Evolutionary conservation across 139 green algal species (phyloP), one percentile per base, ranked within the genome.

Genomic region (Trebouxia sp.): DNA sequence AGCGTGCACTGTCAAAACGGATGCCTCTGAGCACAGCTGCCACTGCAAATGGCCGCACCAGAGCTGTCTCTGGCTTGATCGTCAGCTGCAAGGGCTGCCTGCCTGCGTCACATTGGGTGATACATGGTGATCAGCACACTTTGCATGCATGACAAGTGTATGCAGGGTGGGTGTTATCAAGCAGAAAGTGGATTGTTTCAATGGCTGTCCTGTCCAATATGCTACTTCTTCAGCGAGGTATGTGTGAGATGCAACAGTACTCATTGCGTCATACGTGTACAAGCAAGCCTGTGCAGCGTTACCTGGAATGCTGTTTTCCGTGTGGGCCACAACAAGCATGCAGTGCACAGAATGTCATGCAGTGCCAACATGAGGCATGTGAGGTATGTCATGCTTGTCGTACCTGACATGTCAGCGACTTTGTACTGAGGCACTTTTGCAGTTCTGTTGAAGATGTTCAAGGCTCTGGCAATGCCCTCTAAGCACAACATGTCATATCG

Each of bases 401-500:
- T 41, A 90, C 90, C 91, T 53, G 82, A 75, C 88, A 94, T 92
- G 84, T 97, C 82, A 7, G 92, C 89, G 22, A 99, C 50, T 0
- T 24, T 85, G 90, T 97, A 99, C 15, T 83, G 50, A 3, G 93
- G 92, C 22, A 84, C 48, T 39, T 82, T 12, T 22, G 89, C n/a
- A 20, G 82, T 83, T n/a, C 90, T 87, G 15, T 85, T 89, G 90
- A 99, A 99, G 53, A 99, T 93, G 88, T 98, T 98, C 47, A 99
- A 91, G 0, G 97, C 94, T 42, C 96, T 90, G 0, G 95, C 87
- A 65, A 99, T 98, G 76, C 97, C 97, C 83, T 99, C 97, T 53
- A 99, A 79, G 89, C 97, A 99, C 55, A 99, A 90, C 91, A 99
- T 98, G 88, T 99, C 97, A 84, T 99, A 99, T 41, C 97, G 90